A percentile compares a stretch with the other conserved stretches of the same genome.
These are phyloP conservation scores for Aspergillus affinis DNA, from an alignment of 495 filamentous ascomycete species.

Conservation along the genomic window DNA sequence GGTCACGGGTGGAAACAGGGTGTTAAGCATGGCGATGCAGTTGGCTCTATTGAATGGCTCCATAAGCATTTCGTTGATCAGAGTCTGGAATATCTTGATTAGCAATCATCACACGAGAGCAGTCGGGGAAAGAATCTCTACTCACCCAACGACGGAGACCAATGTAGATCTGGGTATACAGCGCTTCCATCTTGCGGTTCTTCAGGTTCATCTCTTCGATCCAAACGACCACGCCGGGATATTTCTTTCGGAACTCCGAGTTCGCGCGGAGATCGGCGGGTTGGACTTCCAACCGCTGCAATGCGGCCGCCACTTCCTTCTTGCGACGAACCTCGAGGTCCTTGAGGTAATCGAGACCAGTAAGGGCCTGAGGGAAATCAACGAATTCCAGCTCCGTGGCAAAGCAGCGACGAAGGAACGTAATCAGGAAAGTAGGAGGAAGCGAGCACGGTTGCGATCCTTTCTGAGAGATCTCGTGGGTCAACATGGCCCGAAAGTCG, in stretches of 20 bases:
- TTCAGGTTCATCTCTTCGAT: constrained; percentile 52
- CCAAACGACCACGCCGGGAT: constrained; percentile 56
- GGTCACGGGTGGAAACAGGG: constrained; percentile 63
- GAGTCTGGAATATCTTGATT: constrained; percentile 47
- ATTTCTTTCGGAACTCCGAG: constrained; percentile 43
- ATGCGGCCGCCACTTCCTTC: constrained; percentile 53
- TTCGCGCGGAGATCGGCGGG: constrained; percentile 36
- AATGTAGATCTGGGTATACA: constrained; percentile 67
- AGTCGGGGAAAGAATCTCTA: not conserved
- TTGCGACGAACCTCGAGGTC: constrained; percentile 65
- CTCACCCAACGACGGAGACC: constrained; percentile 70
- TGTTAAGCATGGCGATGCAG: constrained; percentile 75
- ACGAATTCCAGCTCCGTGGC: constrained; percentile 54
- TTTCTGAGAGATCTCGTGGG: constrained; percentile 61
- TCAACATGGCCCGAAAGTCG: constrained; percentile 62
- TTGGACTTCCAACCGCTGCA: constrained; percentile 45
- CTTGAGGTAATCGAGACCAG: constrained; percentile 69
- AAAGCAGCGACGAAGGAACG: constrained; percentile 65
- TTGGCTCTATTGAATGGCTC: constrained; percentile 66
- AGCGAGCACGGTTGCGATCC: constrained; percentile 65
- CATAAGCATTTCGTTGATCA: constrained; percentile 70
- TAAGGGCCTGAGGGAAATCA: constrained; percentile 71
- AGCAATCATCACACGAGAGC: not conserved
- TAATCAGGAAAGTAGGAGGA: constrained; percentile 64
- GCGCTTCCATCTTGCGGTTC: constrained; percentile 55